Evolutionary conservation across 768 basidiomycete genomes (phyloP), one percentile per base, ranked within the genome.

Genomic region (Tylopilus plumbeoviolaceoides): DNA sequence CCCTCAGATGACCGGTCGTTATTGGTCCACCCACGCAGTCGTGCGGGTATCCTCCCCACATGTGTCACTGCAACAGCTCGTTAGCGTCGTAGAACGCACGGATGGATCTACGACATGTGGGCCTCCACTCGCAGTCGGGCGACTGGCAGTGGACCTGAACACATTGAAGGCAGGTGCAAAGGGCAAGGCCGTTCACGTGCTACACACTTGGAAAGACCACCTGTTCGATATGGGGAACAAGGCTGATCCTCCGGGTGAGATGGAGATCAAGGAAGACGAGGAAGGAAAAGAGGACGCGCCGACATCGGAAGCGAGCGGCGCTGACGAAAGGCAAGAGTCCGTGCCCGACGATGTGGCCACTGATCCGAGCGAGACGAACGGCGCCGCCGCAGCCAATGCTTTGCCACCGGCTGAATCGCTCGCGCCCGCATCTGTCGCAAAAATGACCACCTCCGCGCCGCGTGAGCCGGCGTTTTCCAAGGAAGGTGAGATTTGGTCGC

Each of bases 161-260:
- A 72, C 74, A 42, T 63, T 89, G 50, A 66, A 71, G 42, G 68
- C 70, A n/a, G 72, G 69, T 20, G 75, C 73, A 48, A 90, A 89
- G 60, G 91, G 91, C 1, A 92, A 92, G 64, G 91, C 88, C 0
- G 87, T 91, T 9, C 73, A 75, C 35, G 71, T 90, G 4, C 56
- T 85, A 18, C 91, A 92, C 60, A 80, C 83, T 3, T 90, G 86
- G 83, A 87, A 85, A 61, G 90, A 92, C 59, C 70, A 76, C 59
- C 65, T 91, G 11, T 92, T 87, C 81, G 78, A 83, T 10, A 75
- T 87, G 73, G 90, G 89, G 25, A 70, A 70, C n/a, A 88, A 83
- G 62, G 53, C 57, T 2, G 81, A 87, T 39, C 74, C 77, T 5
- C 86, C 89, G 0, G 75, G 74, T 15, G 61, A 69, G 38, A 63